Evolutionary conservation across 2,329 filamentous ascomycete genomes (phyloP).

Genomic region (Fusarium devonianum): DNA sequence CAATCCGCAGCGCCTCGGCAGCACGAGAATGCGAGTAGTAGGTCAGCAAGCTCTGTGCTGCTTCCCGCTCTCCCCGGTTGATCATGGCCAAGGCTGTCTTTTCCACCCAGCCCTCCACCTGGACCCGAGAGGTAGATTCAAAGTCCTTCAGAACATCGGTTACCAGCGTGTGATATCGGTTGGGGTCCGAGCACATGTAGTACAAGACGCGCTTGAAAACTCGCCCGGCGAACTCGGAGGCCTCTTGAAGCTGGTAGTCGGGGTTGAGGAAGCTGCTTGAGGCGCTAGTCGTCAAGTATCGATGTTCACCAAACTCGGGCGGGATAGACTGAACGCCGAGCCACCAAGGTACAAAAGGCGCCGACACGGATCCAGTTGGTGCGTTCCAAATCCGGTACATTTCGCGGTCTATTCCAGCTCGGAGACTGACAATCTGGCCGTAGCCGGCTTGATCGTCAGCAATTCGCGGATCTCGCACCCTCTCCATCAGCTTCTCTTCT

Average conservation of each 20-base stretch:
- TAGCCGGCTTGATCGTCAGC: conserved; percentile 37
- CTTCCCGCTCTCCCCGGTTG: conserved; percentile 24
- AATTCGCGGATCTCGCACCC: conserved; percentile 32
- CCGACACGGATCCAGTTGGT: conserved; percentile 24
- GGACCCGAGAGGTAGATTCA: conserved; percentile 23
- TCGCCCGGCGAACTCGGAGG: conserved; percentile 31
- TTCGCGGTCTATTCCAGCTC: conserved; percentile 18
- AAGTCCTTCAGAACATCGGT: conserved; percentile 24
- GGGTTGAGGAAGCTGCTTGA: conserved; percentile 38
- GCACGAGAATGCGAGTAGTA: conserved; percentile 37
- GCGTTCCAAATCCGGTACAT: conserved; percentile 37
- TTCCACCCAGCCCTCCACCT: conserved; percentile 31
- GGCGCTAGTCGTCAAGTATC: conserved; percentile 34
- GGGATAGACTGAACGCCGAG: conserved; percentile 31
- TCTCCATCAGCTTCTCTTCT: conserved; percentile 34
- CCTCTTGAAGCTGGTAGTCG: conserved; percentile 35
- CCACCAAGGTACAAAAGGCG: conserved; percentile 38
- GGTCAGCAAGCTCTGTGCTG: conserved; percentile 23
- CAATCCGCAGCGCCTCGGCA: conserved; percentile 28
- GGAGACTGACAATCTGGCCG: conserved; percentile 33
- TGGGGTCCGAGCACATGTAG: conserved; percentile 36
- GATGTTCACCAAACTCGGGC: conserved; percentile 31
- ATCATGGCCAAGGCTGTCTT: conserved; percentile 29
- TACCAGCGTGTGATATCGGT: conserved; percentile 26
- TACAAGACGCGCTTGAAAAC: conserved; percentile 35